These are phyloP conservation scores for Calendula officinalis DNA, from an alignment of 129 eudicot species.

Conservation along the genomic window DNA sequence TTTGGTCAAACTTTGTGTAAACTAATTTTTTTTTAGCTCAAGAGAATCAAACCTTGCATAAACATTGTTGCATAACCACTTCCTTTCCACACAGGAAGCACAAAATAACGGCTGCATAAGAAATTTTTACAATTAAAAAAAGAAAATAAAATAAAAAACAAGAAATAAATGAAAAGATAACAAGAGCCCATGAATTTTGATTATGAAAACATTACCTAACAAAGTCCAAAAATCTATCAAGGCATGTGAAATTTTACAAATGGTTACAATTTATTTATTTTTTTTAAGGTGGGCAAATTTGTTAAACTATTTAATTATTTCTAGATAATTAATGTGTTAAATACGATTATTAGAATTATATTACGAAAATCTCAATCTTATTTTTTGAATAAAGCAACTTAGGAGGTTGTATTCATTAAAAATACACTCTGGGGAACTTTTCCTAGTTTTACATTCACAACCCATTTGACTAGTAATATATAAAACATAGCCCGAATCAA, in stretches of 20 bases:
- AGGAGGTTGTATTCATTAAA: too few species aligned
- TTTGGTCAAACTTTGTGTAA: too few species aligned
- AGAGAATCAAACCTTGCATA: slow-evolving; percentile 67
- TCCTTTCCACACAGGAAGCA: slow-evolving; percentile 91
- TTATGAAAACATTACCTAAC: slow-evolving; percentile 12
- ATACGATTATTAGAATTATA: too few species aligned
- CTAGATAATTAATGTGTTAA: too few species aligned
- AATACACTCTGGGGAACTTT: too few species aligned
- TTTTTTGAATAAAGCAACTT: too few species aligned
- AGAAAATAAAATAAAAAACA: background rate
- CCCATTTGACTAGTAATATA: too few species aligned
- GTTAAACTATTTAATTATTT: too few species aligned
- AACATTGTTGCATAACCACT: slow-evolving; percentile 92
- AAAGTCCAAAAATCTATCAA: background rate
- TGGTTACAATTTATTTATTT: background rate
- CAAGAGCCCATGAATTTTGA: slow-evolving; percentile 3
- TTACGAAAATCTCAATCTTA: too few species aligned
- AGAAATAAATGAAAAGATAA: slow-evolving; percentile 4
- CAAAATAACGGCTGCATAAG: slow-evolving; percentile 70
- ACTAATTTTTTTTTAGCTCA: background rate
- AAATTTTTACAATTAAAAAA: background rate
- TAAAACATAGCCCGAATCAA: too few species aligned
- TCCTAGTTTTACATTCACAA: too few species aligned
- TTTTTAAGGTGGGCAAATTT: background rate
- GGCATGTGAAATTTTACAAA: background rate